Evolutionary conservation across 2,329 filamentous ascomycete species (phyloP).

Genomic region (Fusarium redolens): DNA sequence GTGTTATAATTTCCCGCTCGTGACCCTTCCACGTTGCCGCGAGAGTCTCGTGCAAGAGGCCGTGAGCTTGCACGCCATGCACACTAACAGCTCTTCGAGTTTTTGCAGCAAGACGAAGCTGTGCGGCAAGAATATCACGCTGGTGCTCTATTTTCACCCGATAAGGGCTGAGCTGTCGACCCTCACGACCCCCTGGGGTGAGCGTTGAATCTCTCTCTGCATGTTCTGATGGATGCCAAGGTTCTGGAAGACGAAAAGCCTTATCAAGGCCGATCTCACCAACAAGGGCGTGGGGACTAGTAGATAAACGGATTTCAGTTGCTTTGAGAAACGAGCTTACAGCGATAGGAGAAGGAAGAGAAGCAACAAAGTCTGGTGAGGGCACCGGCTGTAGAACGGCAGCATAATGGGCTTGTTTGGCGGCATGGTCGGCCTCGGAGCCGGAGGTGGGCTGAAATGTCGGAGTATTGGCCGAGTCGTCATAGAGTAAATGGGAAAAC

Average conservation of each 20-base stretch:
- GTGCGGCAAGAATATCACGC: conserved; percentile 70
- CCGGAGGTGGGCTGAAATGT: conserved; percentile 50
- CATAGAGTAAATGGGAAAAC: conserved; percentile 83
- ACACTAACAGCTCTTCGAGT: conserved; percentile 73
- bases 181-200: conserved; percentile 78
- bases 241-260: conserved; percentile 76
- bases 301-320: conserved; percentile 65
- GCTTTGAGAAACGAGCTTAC: conserved; percentile 68
- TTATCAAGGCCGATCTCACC: conserved; percentile 85
- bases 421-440: conserved; percentile 34
- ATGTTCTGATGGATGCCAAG: conserved; percentile 57
- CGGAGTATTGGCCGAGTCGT: conserved; percentile 59
- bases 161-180: conserved; percentile 73
- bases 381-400: conserved; percentile 70
- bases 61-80: conserved; percentile 82
- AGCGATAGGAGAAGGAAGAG: conserved; percentile 69
- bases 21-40: conserved; percentile 76
- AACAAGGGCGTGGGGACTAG: conserved; percentile 73
- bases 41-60: conserved; percentile 74
- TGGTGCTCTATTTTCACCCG: conserved; percentile 78
- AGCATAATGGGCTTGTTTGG: conserved; percentile 71
- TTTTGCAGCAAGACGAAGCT: conserved; percentile 78
- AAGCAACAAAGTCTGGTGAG: conserved; percentile 56
- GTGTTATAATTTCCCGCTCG: conserved; percentile 71
- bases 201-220: conserved; percentile 51